Base-by-base conservation (phyloP, 1,284 basidiomycete genomes). In the Ustilago curta region DNA sequence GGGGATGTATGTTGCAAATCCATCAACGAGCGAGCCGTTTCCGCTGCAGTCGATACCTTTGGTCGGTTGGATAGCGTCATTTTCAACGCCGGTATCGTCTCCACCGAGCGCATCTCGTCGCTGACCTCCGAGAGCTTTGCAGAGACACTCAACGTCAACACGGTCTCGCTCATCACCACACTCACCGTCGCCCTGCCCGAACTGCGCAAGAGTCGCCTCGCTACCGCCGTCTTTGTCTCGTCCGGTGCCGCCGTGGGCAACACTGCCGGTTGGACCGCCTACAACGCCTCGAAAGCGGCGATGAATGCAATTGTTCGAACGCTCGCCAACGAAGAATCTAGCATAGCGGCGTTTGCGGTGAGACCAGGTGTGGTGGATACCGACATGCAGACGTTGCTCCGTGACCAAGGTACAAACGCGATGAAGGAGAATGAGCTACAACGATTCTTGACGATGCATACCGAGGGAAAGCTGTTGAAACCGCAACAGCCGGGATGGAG, bases 301-400 rank as follows among this genome's bases (percentile, higher is more conserved):
- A 88, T 94, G 89, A 95, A 95, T 84, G 91, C 91, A 21, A 87
- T 95, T 42, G 75, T 59, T 60, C 92, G 93, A 75, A 95, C 93
- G 0, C 86, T 95, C 7, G 91, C 91, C 4, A 89, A 89, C 70
- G 94, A 95, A 84, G 93, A 96, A 83, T 88, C 90, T 3, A 86
- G 87, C 21, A 86, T 96, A n/a, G 88, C 89, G 2, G 90, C 89
- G 12, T 88, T 95, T 31, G 91, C 93, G 7, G 77, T 96, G 1
- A 89, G 93, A 0, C 94, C 94, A 0, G 94, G 94, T 19, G 91
- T 91, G 83, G 93, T 95, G 11, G 91, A 94, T 53, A 86, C 80
- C 45, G 82, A 85, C 54, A 78, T 83, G 59, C 60, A 60, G 23
- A 60, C 58, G 2, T 29, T 70, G 1, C 45, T 75, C 0, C 32